These are phyloP conservation scores for Sugiyamaella chiloensis DNA, from an alignment of 805 yeast species.

Conservation along the genomic window DNA sequence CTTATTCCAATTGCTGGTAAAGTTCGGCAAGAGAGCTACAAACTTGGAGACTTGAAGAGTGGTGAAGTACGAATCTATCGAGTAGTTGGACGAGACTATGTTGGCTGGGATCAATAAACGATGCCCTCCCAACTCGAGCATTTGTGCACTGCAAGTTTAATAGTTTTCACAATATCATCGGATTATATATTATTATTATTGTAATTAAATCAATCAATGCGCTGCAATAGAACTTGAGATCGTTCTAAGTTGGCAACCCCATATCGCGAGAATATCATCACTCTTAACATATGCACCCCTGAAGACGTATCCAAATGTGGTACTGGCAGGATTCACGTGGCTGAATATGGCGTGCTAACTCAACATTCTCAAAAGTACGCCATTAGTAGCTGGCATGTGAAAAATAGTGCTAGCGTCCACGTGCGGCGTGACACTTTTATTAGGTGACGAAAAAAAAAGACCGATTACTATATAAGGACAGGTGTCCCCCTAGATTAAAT, in stretches of 20 bases:
- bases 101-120: constrained; percentile 57
- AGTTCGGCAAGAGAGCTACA: constrained; percentile 59
- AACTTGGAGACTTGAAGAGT: constrained; percentile 65
- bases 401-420: neutral
- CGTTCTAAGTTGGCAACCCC: too few species aligned
- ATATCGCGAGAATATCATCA: too few species aligned
- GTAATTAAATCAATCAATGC: too few species aligned
- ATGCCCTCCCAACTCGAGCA: too few species aligned
- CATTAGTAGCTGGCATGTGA: neutral
- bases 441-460: too few species aligned
- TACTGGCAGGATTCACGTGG: too few species aligned
- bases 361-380: constrained; percentile 3
- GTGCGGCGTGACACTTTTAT: constrained; percentile 7
- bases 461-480: neutral
- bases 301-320: too few species aligned
- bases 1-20: constrained; percentile 33
- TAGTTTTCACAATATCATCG: too few species aligned
- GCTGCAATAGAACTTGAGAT: too few species aligned
- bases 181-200: too few species aligned
- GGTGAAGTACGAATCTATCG: constrained; percentile 83
- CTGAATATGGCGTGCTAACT: constrained; percentile 6
- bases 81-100: constrained; percentile 65
- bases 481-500: neutral
- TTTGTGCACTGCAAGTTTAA: too few species aligned
- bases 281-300: too few species aligned